phyloP scores from a whole-genome alignment of 2,329 filamentous ascomycete species.

The Sclerotinia glacialis region DNA sequence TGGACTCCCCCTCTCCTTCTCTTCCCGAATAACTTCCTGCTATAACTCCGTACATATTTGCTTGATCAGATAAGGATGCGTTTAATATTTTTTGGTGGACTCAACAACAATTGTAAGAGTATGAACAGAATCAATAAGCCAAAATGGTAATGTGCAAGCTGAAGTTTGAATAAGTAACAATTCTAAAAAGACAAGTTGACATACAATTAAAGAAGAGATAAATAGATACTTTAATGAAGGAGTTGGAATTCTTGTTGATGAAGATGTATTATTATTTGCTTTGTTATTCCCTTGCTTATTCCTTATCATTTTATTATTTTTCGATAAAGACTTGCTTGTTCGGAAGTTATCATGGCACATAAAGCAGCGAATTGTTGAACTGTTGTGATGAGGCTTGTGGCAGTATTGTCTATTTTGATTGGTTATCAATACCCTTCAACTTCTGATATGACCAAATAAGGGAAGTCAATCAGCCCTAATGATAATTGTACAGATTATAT shows the following conservation, averaged over 20 bases:
- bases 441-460: too few relatives aligned
- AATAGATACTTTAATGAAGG: not conserved
- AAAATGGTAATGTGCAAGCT: not conserved
- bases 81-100: not conserved
- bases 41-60: constrained; percentile 9
- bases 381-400: too few relatives aligned
- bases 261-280: constrained; percentile 3
- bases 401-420: not conserved
- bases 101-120: not conserved
- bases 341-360: not conserved
- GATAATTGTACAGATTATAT: too few relatives aligned
- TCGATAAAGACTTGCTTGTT: not conserved
- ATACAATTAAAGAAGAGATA: not conserved
- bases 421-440: too few relatives aligned
- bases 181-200: not conserved
- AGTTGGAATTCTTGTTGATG: not conserved
- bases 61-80: not conserved
- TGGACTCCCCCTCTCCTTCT: constrained; percentile 15
- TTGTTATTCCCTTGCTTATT: constrained; percentile 15
- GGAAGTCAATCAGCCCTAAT: too few relatives aligned
- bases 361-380: not conserved
- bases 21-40: constrained; percentile 22
- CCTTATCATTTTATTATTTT: constrained; percentile 11
- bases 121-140: not conserved
- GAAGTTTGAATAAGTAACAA: not conserved